Conservation (phyloP, 106 monocot species). For the Dendrobium huoshanense region DNA sequence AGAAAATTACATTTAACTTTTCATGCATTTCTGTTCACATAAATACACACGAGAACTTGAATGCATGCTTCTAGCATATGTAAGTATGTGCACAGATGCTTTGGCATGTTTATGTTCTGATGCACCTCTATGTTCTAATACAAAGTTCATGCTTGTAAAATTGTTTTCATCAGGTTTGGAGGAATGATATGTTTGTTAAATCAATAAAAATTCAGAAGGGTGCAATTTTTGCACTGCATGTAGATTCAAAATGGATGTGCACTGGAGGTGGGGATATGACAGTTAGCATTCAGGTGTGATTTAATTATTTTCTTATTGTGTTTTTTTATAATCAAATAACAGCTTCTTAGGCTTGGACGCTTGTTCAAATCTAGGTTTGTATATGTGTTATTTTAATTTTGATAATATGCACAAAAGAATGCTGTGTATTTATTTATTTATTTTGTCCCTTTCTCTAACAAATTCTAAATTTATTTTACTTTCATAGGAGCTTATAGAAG, state of each 20-base stretch:
- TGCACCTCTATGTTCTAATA: neutral
- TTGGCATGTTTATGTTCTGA: neutral
- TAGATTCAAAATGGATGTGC: slow-evolving; percentile 53
- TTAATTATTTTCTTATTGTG: neutral
- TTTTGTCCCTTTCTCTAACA: slow-evolving; percentile 2
- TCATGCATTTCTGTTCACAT: neutral
- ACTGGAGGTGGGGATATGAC: slow-evolving; percentile 77
- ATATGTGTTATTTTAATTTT: neutral
- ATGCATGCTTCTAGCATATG: neutral
- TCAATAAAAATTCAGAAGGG: slow-evolving; percentile 53
- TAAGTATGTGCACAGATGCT: neutral
- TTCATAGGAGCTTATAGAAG: slow-evolving; percentile 46
- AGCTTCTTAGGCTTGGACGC: neutral
- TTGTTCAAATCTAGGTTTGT: neutral
- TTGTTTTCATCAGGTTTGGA: slow-evolving; percentile 64
- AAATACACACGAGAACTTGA: neutral
- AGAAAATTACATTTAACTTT: neutral
- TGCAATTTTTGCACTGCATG: slow-evolving; percentile 62
- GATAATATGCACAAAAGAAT: neutral
- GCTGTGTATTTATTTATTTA: neutral
- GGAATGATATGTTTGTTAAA: slow-evolving; percentile 47
- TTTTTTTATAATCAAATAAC: neutral
- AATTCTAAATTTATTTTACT: neutral
- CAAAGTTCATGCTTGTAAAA: neutral
- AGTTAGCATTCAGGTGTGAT: slow-evolving; percentile 58